Percentiles rank a stretch among this genome's conserved stretches.
These are phyloP conservation scores for Mortierella hygrophila DNA, from an alignment of 192 early-diverging fungal genomes.

Conservation along the genomic window DNA sequence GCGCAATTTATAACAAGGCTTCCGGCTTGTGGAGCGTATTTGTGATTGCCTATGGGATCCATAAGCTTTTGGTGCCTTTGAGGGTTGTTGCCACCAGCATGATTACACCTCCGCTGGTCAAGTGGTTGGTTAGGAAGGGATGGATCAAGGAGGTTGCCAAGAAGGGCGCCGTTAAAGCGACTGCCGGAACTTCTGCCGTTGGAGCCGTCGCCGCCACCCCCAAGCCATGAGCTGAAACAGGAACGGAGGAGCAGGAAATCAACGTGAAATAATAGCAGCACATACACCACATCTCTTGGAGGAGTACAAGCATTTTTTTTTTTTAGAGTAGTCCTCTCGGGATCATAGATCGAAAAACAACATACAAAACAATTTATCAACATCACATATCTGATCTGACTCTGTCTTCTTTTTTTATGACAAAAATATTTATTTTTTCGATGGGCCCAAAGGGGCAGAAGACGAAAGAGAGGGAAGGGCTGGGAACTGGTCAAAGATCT, in stretches of 20 bases:
- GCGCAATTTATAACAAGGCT: constrained; percentile 44
- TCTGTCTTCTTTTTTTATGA: background rate
- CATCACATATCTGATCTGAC: too few species aligned
- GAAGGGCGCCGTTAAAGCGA: constrained; percentile 5
- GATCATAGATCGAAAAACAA: background rate
- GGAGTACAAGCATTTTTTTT: background rate
- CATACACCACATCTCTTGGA: background rate
- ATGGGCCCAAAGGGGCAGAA: background rate
- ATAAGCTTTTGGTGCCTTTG: constrained; percentile 68
- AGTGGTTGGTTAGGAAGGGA: constrained; percentile 60
- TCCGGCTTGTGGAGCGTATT: constrained; percentile 63
- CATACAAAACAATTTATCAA: background rate
- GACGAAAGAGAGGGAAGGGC: background rate
- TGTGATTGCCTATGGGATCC: constrained; percentile 73
- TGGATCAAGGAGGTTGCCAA: constrained; percentile 58
- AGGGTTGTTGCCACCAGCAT: constrained; percentile 67
- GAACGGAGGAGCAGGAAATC: background rate
- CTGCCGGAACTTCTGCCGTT: background rate
- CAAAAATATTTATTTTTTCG: background rate
- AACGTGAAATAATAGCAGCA: background rate
- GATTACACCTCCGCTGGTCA: constrained; percentile 64
- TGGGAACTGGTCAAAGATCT: constrained; percentile 21
- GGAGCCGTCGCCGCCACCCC: background rate
- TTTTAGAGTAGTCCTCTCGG: background rate
- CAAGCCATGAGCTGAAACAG: constrained; percentile 9